Evolutionary conservation across 768 basidiomycete species (phyloP).

Genomic region (Chlorophyllum brunneum): DNA sequence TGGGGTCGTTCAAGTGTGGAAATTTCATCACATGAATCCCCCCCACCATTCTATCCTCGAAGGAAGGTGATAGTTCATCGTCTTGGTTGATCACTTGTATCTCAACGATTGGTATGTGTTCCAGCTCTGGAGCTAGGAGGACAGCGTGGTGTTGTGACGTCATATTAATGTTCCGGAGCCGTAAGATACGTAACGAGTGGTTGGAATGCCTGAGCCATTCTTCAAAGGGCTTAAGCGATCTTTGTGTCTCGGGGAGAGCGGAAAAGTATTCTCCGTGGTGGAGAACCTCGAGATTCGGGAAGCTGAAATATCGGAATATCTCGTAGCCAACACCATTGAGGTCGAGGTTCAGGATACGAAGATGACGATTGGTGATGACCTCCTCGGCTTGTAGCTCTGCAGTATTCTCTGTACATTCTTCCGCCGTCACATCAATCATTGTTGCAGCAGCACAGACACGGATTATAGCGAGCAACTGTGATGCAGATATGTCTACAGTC

Average conservation of each 20-base stretch:
- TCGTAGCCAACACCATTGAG: slow-evolving; percentile 1
- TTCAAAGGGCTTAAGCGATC: not conserved
- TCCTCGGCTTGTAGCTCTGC: not conserved
- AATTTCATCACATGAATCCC: not conserved
- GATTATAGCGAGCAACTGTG: not conserved
- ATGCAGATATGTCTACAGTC: not conserved
- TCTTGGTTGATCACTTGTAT: not conserved
- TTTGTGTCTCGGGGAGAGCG: not conserved
- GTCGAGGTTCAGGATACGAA: not conserved
- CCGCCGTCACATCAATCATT: not conserved
- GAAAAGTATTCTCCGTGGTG: not conserved
- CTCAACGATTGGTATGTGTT: not conserved
- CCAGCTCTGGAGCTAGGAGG: not conserved
- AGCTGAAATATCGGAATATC: slow-evolving; percentile 3
- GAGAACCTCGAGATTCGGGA: slow-evolving; percentile 1
- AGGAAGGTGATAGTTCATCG: not conserved
- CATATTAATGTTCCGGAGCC: not conserved
- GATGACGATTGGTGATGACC: not conserved
- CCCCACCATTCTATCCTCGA: not conserved
- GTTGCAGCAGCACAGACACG: not conserved
- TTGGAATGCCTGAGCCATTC: not conserved
- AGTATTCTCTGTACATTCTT: not conserved
- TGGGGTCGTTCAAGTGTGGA: not conserved
- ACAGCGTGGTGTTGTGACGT: not conserved
- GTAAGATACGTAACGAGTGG: not conserved